These are phyloP conservation scores for Bipolaris bicolor DNA, from an alignment of 2,329 filamentous ascomycete species.

Conservation along the genomic window DNA sequence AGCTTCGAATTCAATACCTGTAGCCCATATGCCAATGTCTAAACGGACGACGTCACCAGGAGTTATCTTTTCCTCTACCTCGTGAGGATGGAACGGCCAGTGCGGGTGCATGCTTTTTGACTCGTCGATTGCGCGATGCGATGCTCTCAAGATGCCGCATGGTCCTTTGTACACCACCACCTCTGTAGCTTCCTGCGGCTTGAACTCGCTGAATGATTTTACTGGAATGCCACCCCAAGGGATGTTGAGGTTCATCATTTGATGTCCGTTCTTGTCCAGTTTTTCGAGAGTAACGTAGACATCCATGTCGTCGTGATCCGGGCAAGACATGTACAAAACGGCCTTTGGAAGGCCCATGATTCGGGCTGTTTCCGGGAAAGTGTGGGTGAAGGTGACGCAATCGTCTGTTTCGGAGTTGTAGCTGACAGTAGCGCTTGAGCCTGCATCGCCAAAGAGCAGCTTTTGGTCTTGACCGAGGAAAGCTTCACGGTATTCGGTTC, in stretches of 20 bases:
- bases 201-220: not conserved
- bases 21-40: constrained; percentile 12
- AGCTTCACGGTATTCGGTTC: not conserved
- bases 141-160: constrained; percentile 18
- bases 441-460: not conserved
- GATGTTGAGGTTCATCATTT: constrained; percentile 52
- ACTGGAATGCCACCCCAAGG: constrained; percentile 27
- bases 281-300: constrained; percentile 18
- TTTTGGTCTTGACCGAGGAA: not conserved
- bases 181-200: not conserved
- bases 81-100: not conserved
- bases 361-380: not conserved
- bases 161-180: constrained; percentile 12
- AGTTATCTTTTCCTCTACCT: not conserved
- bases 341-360: constrained; percentile 15
- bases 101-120: not conserved
- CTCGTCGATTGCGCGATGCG: not conserved
- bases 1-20: constrained; percentile 13
- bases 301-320: constrained; percentile 52
- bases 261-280: constrained; percentile 43
- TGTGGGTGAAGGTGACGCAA: constrained; percentile 1
- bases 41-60: constrained; percentile 5
- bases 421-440: not conserved
- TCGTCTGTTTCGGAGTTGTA: not conserved
- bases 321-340: constrained; percentile 51